Base-by-base conservation (phyloP, 306 rosid genomes). In the Trifolium dubium region DNA sequence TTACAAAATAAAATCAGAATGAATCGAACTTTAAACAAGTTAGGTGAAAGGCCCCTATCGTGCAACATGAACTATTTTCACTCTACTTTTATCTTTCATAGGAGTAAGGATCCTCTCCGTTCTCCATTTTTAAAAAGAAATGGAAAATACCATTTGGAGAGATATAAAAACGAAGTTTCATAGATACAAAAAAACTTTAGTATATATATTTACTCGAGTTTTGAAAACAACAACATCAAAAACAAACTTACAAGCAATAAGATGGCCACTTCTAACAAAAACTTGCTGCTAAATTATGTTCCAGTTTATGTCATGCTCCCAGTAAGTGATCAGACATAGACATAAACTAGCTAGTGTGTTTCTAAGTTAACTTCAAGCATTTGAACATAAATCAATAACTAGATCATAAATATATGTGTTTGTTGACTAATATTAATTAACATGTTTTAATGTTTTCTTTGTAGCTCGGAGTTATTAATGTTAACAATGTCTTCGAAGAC, bases 291-390 rank as follows among this genome's bases (percentile, higher is more conserved):
- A 67, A 90, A 90, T 67, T 92, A 90, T 63, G 98, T 92, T 67
- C 98, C 98, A 61, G 69, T 87, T 54, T 87, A 80, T 61, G 90
- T 90, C 59, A 92, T 92, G 98, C 98, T 90, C 70, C 97, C 92
- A 4, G 92, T 91, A 83, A 86, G 91, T 89, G 43, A 64, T 44
- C 60, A 18, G 8, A 2, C 84, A 18, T 18, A 2, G 80, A 56
- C 79, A 30, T 14, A 14, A 65, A 69, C 47, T 34, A 35, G 1
- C 47, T 34, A 35, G 1, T 14, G 40, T 60, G n/a, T 55, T 14
- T 17, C 32, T 17, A 53, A 32, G 56, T 37, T 10, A 23, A 15
- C 0, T 63, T 77, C 55, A 19, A 55, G 10, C 37, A 28, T n/a
- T 5, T 23, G 3, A 43, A 34, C 2, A 69, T 37, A 34, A 31